phyloP scores from a whole-genome alignment of 805 yeast genomes.

The Yarrowia deformans region DNA sequence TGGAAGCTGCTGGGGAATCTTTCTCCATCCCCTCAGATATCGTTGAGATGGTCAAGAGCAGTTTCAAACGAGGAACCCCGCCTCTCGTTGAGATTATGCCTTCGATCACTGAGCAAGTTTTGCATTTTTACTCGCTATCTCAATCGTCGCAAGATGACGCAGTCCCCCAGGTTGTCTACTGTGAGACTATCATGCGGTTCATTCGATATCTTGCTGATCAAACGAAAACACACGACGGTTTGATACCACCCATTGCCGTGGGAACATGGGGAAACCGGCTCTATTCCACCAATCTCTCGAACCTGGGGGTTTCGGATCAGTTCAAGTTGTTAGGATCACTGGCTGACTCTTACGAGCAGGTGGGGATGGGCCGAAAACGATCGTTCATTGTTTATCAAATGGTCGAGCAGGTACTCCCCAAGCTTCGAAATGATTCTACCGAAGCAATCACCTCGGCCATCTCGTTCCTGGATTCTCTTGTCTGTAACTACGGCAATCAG shows the following conservation, averaged over 20 bases:
- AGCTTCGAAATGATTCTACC: slow-evolving; percentile 18
- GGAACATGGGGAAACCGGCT: slow-evolving; percentile 58
- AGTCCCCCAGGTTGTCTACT: slow-evolving; percentile 81
- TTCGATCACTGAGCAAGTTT: slow-evolving; percentile 49
- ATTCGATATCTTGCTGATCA: slow-evolving; percentile 54
- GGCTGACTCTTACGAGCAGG: slow-evolving; percentile 66
- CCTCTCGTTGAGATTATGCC: slow-evolving; percentile 42
- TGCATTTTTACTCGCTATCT: slow-evolving; percentile 57
- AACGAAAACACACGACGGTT: slow-evolving; percentile 19
- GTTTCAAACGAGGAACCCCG: slow-evolving; percentile 2
- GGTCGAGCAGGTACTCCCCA: slow-evolving; percentile 30
- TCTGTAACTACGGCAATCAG: slow-evolving; percentile 63
- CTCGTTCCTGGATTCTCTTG: slow-evolving; percentile 58
- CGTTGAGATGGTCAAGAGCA: background rate
- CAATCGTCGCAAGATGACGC: slow-evolving; percentile 68
- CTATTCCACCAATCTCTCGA: slow-evolving; percentile 55
- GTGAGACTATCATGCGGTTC: slow-evolving; percentile 72
- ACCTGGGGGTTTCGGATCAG: slow-evolving; percentile 61
- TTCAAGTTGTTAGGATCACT: slow-evolving; percentile 69
- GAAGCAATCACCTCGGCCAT: slow-evolving; percentile 41
- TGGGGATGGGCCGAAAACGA: slow-evolving; percentile 67
- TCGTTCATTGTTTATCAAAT: slow-evolving; percentile 23
- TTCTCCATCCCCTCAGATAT: slow-evolving; percentile 21
- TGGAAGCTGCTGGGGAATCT: slow-evolving; percentile 45
- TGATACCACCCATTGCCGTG: slow-evolving; percentile 53